phyloP scores from a whole-genome alignment of 129 eudicot genomes.

The Flaveria robusta region DNA sequence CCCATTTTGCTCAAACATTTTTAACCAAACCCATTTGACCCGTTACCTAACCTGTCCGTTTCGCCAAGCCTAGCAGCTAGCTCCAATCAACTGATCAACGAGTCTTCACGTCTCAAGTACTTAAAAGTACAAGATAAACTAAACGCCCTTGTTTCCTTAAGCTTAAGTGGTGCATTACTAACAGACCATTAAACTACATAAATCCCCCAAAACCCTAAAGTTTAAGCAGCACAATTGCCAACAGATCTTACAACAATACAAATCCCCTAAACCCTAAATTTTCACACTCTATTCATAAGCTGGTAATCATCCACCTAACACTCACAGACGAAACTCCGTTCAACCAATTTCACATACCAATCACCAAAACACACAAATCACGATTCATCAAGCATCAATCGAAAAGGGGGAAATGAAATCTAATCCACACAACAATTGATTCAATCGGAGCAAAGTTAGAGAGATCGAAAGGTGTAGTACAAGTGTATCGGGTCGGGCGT shows the following conservation, averaged over 20 bases:
- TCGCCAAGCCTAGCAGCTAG: neutral
- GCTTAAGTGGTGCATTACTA: no score
- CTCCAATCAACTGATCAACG: neutral
- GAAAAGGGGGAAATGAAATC: neutral
- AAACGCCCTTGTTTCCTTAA: no score
- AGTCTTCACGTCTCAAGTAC: neutral
- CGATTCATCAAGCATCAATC: neutral
- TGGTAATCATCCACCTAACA: neutral
- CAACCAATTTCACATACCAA: neutral
- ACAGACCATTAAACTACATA: no score
- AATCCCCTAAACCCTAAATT: neutral
- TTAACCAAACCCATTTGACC: no score
- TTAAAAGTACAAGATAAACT: no score
- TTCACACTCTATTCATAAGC: neutral
- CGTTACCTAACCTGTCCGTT: no score
- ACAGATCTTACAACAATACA: no score
- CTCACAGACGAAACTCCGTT: neutral
- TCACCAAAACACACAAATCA: neutral
- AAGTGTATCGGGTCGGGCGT: conserved; percentile 68
- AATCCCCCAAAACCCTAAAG: no score
- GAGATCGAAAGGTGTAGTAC: conserved; percentile 21
- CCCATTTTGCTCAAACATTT: no score
- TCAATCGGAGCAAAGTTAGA: neutral
- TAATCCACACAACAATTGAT: neutral
- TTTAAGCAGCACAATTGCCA: no score